A percentile compares a stretch with the other conserved stretches of the same genome.
These are phyloP conservation scores for Tetrapyrgos nigripes DNA, from an alignment of 1,284 basidiomycete genomes.

Conservation along the genomic window DNA sequence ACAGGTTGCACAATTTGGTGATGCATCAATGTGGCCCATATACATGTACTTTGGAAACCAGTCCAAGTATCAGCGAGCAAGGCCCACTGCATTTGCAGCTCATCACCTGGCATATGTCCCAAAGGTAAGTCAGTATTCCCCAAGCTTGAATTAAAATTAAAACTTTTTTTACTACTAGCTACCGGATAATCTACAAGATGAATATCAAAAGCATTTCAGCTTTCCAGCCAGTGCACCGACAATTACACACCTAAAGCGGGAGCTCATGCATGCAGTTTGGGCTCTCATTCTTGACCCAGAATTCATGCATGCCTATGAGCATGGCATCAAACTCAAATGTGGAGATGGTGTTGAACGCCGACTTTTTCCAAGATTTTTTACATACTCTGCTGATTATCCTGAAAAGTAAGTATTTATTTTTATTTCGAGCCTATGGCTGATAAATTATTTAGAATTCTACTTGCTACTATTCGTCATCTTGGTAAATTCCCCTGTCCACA, in stretches of 20 bases:
- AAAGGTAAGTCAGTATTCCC: slow-evolving; percentile 22
- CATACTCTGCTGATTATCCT: slow-evolving; percentile 12
- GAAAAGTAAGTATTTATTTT: slow-evolving; percentile 34
- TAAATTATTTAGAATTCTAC: slow-evolving; percentile 5
- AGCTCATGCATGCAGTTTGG: slow-evolving; percentile 31
- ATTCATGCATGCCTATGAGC: slow-evolving; percentile 24
- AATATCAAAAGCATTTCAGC: slow-evolving; percentile 11
- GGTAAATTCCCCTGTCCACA: slow-evolving; percentile 25
- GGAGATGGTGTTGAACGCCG: slow-evolving; percentile 19
- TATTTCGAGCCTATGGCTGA: background rate
- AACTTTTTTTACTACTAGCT: slow-evolving; percentile 7
- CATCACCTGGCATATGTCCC: slow-evolving; percentile 44
- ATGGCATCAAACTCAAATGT: slow-evolving; percentile 25
- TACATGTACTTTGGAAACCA: slow-evolving; percentile 43
- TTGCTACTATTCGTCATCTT: slow-evolving; percentile 18
- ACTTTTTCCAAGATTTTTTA: slow-evolving; percentile 25
- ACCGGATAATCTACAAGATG: slow-evolving; percentile 10
- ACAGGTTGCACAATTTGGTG: slow-evolving; percentile 41
- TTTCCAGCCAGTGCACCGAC: slow-evolving; percentile 8
- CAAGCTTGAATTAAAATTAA: background rate
- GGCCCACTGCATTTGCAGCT: slow-evolving; percentile 26
- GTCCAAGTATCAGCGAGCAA: slow-evolving; percentile 38
- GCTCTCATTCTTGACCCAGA: slow-evolving; percentile 21
- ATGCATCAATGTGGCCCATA: slow-evolving; percentile 41
- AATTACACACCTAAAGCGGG: slow-evolving; percentile 24